Base-by-base conservation (phyloP, 2,329 filamentous ascomycete species). In the Macrophomina phaseolina region DNA sequence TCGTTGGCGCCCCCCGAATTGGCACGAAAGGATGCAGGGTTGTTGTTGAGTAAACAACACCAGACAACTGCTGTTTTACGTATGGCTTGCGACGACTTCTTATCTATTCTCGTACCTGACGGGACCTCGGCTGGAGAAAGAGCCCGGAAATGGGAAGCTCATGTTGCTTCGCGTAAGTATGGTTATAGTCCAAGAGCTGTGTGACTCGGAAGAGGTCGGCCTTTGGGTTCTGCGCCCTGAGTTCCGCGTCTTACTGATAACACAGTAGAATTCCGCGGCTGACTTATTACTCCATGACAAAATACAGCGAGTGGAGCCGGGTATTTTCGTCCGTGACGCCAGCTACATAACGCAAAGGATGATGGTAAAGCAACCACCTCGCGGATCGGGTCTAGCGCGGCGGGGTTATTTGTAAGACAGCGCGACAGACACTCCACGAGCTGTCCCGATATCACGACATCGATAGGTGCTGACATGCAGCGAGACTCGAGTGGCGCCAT, bases 381-480 rank as follows among this genome's bases (percentile, higher is more conserved):
- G 30, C n/a, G 2, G 12, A 49, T 48, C 6, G 14, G 11, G 45
- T 38, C 32, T 36, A n/a, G n/a, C 8, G n/a, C 8, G 5, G 45
- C 12, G 45, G 58, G 58, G 45, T 5, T 2, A 62, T 62, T 51
- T 38, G 58, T 62, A 62, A 62, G 58, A 42, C n/a, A 36, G 6
- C 2, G 3, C n/a, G 4, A 28, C 7, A 18, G 4, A 28, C 36
- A 23, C n/a, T 5, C 2, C 30, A n/a, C 45, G n/a, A 38, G 32
- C 30, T 3, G 28, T 18, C n/a, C 16, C n/a, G 14, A 38, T 45
- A 28, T 16, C n/a, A 3, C 38, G 4, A 16, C 4, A 23, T n/a
- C 12, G 12, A 36, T 14, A 28, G 58, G 23, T n/a, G 5, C 8
- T 38, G 30, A 8, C 5, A 9, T 14, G 4, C 11, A 11, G 12